A percentile compares a stretch with the other conserved stretches of the same genome.
phyloP scores from a whole-genome alignment of 208 protist species.

The Wallacemonas collosoma region DNA sequence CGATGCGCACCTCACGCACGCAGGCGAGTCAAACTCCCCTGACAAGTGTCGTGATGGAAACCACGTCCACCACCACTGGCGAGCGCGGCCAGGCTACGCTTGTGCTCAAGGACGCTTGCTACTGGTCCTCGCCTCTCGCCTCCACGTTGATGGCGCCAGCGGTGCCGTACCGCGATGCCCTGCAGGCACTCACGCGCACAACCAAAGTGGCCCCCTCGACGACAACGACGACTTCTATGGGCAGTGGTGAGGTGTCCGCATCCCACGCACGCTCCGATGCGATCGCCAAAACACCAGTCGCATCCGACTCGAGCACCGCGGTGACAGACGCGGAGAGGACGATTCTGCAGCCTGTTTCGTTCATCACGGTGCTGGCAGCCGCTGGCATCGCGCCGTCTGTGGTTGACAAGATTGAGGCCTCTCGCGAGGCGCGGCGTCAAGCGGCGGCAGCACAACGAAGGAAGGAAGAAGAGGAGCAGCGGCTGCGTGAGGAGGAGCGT shows the following conservation, averaged over 20 bases:
- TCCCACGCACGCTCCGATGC: too few species aligned
- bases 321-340: neutral
- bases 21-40: neutral
- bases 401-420: slow-evolving; percentile 46
- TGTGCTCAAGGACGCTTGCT: neutral
- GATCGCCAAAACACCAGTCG: too few species aligned
- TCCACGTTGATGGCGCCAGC: neutral
- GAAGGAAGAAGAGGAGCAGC: slow-evolving; percentile 56
- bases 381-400: slow-evolving; percentile 42
- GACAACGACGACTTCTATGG: too few species aligned
- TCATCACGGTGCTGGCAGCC: slow-evolving; percentile 33
- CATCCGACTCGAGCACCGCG: neutral
- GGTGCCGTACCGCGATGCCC: slow-evolving; percentile 7
- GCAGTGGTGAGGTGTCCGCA: too few species aligned
- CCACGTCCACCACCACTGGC: neutral
- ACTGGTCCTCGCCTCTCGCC: neutral
- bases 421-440: slow-evolving; percentile 52
- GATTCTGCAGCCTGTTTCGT: slow-evolving; percentile 1
- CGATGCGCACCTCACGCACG: neutral
- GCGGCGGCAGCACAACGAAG: slow-evolving; percentile 43
- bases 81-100: slow-evolving; percentile 3
- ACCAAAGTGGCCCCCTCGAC: too few species aligned
- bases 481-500: slow-evolving; percentile 44
- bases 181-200: neutral
- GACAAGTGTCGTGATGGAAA: neutral